Percentiles rank a stretch among this genome's conserved stretches.
phyloP scores from a whole-genome alignment of 2,329 filamentous ascomycete genomes.

The Pleomassaria siparia region DNA sequence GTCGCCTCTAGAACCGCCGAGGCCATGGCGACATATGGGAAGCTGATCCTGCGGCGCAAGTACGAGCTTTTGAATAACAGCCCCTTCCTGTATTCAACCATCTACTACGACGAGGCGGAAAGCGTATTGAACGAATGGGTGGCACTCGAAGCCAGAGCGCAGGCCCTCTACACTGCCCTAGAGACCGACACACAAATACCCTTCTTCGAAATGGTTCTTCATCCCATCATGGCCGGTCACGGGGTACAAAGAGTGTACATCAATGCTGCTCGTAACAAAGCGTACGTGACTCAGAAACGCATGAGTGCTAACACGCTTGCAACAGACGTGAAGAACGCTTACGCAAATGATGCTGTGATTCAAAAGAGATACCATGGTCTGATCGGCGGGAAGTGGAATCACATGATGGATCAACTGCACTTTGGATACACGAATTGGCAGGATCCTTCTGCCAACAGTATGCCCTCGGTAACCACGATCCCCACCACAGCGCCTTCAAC shows the following conservation, averaged over 20 bases:
- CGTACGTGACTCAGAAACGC: conserved; percentile 26
- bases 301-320: conserved; percentile 28
- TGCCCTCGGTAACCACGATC: conserved; percentile 63
- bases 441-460: conserved; percentile 66
- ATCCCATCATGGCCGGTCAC: conserved; percentile 58
- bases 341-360: conserved; percentile 23
- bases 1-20: conserved; percentile 50
- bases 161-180: conserved; percentile 56
- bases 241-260: conserved; percentile 48
- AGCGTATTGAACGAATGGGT: conserved; percentile 57
- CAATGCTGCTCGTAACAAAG: conserved; percentile 22
- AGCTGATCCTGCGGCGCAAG: conserved; percentile 57
- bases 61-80: conserved; percentile 59
- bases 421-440: conserved; percentile 50
- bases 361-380: conserved; percentile 25
- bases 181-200: conserved; percentile 52
- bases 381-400: conserved; percentile 31
- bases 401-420: conserved; percentile 37
- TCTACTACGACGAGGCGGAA: conserved; percentile 65
- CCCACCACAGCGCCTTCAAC: conserved; percentile 46
- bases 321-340: conserved; percentile 20
- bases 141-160: conserved; percentile 52
- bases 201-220: conserved; percentile 62
- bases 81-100: conserved; percentile 53
- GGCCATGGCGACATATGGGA: conserved; percentile 57